Evolutionary conservation across 176 grass and related monocot genomes (phyloP).

Genomic region (Oryza australiensis): DNA sequence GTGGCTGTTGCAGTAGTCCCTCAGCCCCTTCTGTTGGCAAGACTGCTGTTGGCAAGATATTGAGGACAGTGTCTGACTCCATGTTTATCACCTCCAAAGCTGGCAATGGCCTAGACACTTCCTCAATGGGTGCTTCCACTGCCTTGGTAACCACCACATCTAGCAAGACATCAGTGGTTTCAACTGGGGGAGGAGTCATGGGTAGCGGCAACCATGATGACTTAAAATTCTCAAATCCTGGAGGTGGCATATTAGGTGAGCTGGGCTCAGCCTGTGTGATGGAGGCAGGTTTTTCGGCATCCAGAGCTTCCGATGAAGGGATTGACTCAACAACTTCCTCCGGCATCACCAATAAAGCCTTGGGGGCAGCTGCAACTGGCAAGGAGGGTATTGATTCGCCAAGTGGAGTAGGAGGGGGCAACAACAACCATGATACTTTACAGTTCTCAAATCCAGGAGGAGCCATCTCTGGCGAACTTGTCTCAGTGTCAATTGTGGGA

Average conservation of each 20-base stretch:
- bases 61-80: slow-evolving; percentile 1
- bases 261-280: slow-evolving; percentile 23
- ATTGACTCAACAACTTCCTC: slow-evolving; percentile 1
- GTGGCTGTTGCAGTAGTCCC: slow-evolving; percentile 21
- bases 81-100: slow-evolving; percentile 16
- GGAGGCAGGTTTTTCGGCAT: neutral
- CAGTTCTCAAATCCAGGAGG: slow-evolving; percentile 44
- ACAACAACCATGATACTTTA: slow-evolving; percentile 35
- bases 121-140: neutral
- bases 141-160: slow-evolving; percentile 21
- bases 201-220: slow-evolving; percentile 22
- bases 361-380: slow-evolving; percentile 1
- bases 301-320: slow-evolving; percentile 5
- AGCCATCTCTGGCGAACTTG: slow-evolving; percentile 33
- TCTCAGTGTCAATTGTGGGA: slow-evolving; percentile 3
- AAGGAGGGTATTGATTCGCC: slow-evolving; percentile 9
- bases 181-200: slow-evolving; percentile 4
- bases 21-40: slow-evolving; percentile 7
- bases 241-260: slow-evolving; percentile 43
- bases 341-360: neutral
- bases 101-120: neutral
- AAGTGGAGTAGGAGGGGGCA: neutral
- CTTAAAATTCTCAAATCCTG: slow-evolving; percentile 47
- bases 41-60: neutral
- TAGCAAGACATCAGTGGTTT: slow-evolving; percentile 1